These are phyloP conservation scores for Leccinum barrowsii DNA, from an alignment of 768 basidiomycete species.

Conservation along the genomic window DNA sequence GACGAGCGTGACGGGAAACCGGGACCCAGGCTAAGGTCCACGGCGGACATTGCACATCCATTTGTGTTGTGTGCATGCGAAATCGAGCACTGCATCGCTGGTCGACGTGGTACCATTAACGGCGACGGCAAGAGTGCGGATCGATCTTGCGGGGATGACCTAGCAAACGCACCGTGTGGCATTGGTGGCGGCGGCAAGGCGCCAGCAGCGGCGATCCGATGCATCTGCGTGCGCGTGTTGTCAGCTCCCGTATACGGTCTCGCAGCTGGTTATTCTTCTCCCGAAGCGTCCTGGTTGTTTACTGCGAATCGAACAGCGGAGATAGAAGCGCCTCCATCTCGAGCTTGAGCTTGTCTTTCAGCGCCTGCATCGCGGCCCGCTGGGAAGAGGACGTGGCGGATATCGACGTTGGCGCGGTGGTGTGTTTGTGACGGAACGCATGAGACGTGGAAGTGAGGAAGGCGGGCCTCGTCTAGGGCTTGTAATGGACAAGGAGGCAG, in stretches of 20 bases:
- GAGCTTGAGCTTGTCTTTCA: no score
- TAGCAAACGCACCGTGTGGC: slow-evolving; percentile 2
- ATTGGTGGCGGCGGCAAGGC: slow-evolving; percentile 13
- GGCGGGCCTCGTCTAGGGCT: no score
- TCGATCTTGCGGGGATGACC: slow-evolving; percentile 21
- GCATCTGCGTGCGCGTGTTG: slow-evolving; percentile 23
- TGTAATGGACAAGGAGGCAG: no score
- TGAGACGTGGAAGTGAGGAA: no score
- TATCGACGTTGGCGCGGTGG: no score
- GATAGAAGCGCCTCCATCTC: no score
- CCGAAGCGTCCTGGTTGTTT: no score
- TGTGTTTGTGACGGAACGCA: no score
- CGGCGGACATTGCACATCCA: slow-evolving; percentile 4
- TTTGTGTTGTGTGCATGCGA: slow-evolving; percentile 22
- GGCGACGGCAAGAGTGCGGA: slow-evolving; percentile 16
- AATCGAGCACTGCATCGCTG: slow-evolving; percentile 18
- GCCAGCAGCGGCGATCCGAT: slow-evolving; percentile 20
- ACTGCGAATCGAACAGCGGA: no score
- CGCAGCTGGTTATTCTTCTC: no score
- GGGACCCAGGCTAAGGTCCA: slow-evolving; percentile 4
- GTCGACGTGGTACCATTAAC: slow-evolving; percentile 17
- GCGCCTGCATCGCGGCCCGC: no score
- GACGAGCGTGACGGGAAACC: slow-evolving; percentile 12
- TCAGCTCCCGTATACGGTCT: slow-evolving; percentile 2
- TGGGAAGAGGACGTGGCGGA: no score